Conservation (phyloP, 2,329 filamentous ascomycete species). For the Clonostachys solani region DNA sequence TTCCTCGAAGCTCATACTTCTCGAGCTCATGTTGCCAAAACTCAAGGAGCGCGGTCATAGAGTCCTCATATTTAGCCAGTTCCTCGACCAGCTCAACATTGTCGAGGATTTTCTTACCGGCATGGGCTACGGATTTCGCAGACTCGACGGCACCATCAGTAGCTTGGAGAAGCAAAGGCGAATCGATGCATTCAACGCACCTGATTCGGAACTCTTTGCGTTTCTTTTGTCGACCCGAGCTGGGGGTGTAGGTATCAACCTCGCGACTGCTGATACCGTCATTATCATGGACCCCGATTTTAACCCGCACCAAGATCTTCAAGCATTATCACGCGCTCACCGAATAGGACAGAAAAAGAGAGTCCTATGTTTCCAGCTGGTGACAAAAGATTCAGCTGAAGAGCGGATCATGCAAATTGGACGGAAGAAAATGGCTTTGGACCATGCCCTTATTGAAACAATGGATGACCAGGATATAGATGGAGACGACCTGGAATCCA, state of each 20-base stretch:
- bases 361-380: conserved; percentile 90
- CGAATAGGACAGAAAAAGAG: conserved; percentile 96
- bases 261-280: conserved; percentile 94
- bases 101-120: conserved; percentile 87
- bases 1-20: conserved; percentile 79
- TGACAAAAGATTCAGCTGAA: conserved; percentile 84
- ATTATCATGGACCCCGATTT: conserved; percentile 97
- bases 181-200: conserved; percentile 90
- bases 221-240: conserved; percentile 93
- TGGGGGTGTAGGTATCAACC: conserved; percentile 94
- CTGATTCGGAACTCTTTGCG: conserved; percentile 77
- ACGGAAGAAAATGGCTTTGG: conserved; percentile 91
- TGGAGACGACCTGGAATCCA: conserved; percentile 77
- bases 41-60: conserved; percentile 81
- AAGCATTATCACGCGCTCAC: conserved; percentile 90
- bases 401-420: conserved; percentile 97
- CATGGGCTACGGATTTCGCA: conserved; percentile 67
- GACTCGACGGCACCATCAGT: conserved; percentile 80
- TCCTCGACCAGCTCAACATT: conserved; percentile 82
- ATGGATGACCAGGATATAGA: conserved; percentile 83
- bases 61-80: conserved; percentile 94
- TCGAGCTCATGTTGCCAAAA: conserved; percentile 84
- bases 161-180: conserved; percentile 88
- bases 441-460: conserved; percentile 89
- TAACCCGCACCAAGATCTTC: conserved; percentile 96